Evolutionary conservation across 1,284 basidiomycete genomes (phyloP).

Genomic region (Pseudozyma pruni): DNA sequence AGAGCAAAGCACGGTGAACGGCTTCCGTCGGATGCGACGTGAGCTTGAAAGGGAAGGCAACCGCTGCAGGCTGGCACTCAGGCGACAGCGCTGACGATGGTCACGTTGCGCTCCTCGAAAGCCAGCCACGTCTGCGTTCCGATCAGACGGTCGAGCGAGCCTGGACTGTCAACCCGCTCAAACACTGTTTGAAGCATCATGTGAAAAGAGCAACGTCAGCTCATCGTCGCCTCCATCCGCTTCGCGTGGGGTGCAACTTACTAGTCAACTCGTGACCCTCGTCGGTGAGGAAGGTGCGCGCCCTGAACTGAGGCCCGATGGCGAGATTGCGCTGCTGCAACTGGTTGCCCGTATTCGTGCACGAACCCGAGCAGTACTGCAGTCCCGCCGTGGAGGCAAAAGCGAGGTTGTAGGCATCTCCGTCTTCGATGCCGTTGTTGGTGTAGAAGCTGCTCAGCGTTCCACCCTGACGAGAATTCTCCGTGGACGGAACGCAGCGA

Average conservation of each 20-base stretch:
- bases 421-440: conserved; percentile 28
- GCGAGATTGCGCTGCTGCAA: conserved; percentile 17
- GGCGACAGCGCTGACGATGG: conserved; percentile 32
- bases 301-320: conserved; percentile 17
- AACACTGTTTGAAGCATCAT: conserved; percentile 30
- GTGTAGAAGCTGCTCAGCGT: conserved; percentile 48
- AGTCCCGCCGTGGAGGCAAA: conserved; percentile 31
- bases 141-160: conserved; percentile 42
- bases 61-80: background rate
- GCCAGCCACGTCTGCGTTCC: conserved; percentile 47
- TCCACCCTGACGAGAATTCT: conserved; percentile 52
- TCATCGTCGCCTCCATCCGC: background rate
- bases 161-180: conserved; percentile 32
- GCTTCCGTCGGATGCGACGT: background rate
- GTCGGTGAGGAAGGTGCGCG: conserved; percentile 31
- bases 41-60: background rate
- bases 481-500: conserved; percentile 47
- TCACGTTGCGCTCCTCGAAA: conserved; percentile 47
- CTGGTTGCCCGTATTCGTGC: conserved; percentile 50
- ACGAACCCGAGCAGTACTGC: conserved; percentile 47
- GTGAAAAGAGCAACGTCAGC: background rate
- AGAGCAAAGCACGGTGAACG: too few relatives aligned
- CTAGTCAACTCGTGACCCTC: conserved; percentile 48
- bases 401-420: conserved; percentile 50
- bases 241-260: conserved; percentile 8